Evolutionary conservation across 2,329 filamentous ascomycete species (phyloP), one percentile per base, ranked within the genome.

Genomic region (Sarocladium kiliense): DNA sequence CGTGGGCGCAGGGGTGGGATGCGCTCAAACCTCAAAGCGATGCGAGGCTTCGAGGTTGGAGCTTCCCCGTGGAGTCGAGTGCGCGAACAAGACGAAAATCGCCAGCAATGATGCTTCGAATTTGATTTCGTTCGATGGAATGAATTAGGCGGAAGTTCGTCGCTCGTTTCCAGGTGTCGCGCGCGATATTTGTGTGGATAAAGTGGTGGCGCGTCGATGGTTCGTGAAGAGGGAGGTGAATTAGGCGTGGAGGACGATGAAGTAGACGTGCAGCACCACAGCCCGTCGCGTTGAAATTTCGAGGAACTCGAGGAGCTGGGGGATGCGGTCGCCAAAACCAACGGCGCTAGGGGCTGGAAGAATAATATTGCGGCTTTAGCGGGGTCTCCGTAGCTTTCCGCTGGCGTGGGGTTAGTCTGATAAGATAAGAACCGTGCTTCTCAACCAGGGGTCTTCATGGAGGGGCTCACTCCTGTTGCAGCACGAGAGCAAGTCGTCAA

Each of bases 311-410:
- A 61, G 65, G 68, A 66, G 65, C 71, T 68, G 72, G 73, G 72
- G 67, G 60, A 57, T 66, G 60, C 60, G 49, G 69, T 64, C 67
- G 61, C 71, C 71, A 74, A 75, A 68, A 66, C 71, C 67, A 70
- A 64, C 59, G 56, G 58, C 71, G 72, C 73, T 75, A 75, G 70
- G 65, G 2, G 19, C 1, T 50, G 71, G 56, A 68, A 66, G 6
- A 74, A 70, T 47, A 47, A 64, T 72, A n/a, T 59, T 69, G 69
- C 71, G 68, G 36, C n/a, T 23, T 23, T 49, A 49, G 30, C 27
- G 26, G 30, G 18, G 36, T 45, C 23, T n/a, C 26, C 42, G 11
- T 45, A 47, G 36, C 25, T 16, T 2, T 34, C 12, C 23, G 18
- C 37, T 37, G 36, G 42, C 37, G 47, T 51, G 47, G 47, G 30